A percentile compares a stretch with the other conserved stretches of the same genome.
Evolutionary conservation across 2,329 filamentous ascomycete species (phyloP).

Genomic region (Beauveria sp.): DNA sequence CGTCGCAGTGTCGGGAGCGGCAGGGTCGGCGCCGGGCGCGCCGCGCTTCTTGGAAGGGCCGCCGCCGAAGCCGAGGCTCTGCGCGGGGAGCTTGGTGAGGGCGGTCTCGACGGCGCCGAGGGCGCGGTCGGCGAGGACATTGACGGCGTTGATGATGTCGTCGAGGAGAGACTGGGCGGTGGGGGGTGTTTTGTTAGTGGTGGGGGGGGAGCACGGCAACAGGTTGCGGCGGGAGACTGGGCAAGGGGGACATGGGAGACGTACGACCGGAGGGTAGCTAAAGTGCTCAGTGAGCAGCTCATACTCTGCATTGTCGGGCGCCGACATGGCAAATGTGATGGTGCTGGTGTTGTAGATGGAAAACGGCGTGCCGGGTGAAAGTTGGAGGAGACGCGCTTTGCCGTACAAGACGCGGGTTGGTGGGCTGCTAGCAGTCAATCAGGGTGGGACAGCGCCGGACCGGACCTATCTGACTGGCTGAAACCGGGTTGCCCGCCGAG

Average conservation of each 20-base stretch:
- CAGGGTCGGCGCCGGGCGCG: slow-evolving; percentile 18
- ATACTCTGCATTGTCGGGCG: slow-evolving; percentile 40
- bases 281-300: slow-evolving; percentile 90
- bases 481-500: too few relatives aligned
- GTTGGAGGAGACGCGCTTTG: not conserved
- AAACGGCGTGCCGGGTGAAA: not conserved
- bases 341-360: not conserved
- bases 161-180: slow-evolving; percentile 72
- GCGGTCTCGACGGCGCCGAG: slow-evolving; percentile 82
- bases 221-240: not conserved
- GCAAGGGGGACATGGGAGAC: not conserved
- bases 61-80: slow-evolving; percentile 65
- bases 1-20: slow-evolving; percentile 23
- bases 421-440: not conserved
- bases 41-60: slow-evolving; percentile 35
- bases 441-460: too few relatives aligned
- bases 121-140: slow-evolving; percentile 84
- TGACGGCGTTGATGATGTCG: slow-evolving; percentile 96
- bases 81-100: slow-evolving; percentile 64
- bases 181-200: slow-evolving; percentile 10
- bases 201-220: slow-evolving; percentile 4
- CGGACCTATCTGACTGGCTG: too few relatives aligned
- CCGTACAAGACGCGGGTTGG: not conserved
- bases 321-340: slow-evolving; percentile 20
- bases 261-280: slow-evolving; percentile 83